These are phyloP conservation scores for Linnemannia elongata DNA, from an alignment of 192 early-diverging fungal genomes.

Conservation along the genomic window DNA sequence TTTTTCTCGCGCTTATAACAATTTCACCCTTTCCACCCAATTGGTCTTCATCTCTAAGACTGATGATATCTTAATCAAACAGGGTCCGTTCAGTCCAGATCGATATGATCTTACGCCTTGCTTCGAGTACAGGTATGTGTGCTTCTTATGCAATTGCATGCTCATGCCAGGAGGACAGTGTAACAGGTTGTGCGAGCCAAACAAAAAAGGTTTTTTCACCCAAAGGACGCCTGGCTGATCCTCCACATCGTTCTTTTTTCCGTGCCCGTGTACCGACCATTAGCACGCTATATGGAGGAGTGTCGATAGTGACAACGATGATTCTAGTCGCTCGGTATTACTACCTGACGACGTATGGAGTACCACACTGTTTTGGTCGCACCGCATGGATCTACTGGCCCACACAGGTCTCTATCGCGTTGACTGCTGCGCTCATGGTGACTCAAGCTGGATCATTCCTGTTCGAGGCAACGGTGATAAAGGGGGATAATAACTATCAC, in stretches of 20 bases:
- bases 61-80: not conserved
- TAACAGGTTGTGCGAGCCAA: not conserved
- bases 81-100: conserved; percentile 37
- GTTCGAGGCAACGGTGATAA: not conserved
- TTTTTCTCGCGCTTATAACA: not conserved
- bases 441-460: not conserved
- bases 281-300: conserved; percentile 15
- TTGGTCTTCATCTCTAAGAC: not conserved
- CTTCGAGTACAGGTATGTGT: conserved; percentile 38
- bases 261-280: not conserved
- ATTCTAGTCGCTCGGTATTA: not conserved
- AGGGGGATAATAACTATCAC: no score
- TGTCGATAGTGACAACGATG: not conserved
- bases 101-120: conserved; percentile 42
- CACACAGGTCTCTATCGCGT: conserved; percentile 26
- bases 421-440: conserved; percentile 10
- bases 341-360: not conserved
- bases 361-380: conserved; percentile 20
- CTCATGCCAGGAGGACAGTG: not conserved
- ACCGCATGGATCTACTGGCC: conserved; percentile 48
- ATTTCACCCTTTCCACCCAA: not conserved
- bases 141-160: not conserved
- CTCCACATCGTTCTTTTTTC: not conserved
- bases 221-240: not conserved
- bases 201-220: not conserved